A percentile compares a stretch with the other conserved stretches of the same genome.
Conservation (phyloP, 805 yeast species). For the Wickerhamia fluorescens region DNA sequence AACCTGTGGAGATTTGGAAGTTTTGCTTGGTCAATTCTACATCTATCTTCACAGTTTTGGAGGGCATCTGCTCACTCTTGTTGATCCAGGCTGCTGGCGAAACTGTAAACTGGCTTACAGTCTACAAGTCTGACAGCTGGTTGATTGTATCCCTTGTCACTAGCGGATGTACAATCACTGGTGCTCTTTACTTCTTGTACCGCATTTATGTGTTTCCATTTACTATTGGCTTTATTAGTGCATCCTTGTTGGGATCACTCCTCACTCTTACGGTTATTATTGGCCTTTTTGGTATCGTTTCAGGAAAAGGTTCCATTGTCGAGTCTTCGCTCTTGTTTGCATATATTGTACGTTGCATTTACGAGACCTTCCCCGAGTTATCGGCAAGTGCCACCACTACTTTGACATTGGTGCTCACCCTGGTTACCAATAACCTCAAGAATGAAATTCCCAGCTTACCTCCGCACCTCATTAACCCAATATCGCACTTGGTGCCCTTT, state of each 20-base stretch:
- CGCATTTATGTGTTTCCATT: slow-evolving; percentile 76
- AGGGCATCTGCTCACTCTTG: slow-evolving; percentile 87
- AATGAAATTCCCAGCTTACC: slow-evolving; percentile 32
- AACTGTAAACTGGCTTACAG: slow-evolving; percentile 62
- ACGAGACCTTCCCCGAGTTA: slow-evolving; percentile 86
- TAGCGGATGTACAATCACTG: slow-evolving; percentile 70
- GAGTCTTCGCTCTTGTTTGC: slow-evolving; percentile 84
- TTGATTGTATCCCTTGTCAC: slow-evolving; percentile 63
- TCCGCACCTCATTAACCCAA: slow-evolving; percentile 20
- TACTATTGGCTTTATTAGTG: slow-evolving; percentile 61
- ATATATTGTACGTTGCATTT: slow-evolving; percentile 86
- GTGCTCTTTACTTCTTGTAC: slow-evolving; percentile 70
- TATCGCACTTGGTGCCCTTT: slow-evolving; percentile 31
- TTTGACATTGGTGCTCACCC: slow-evolving; percentile 24
- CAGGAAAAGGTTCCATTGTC: slow-evolving; percentile 81
- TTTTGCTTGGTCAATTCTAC: slow-evolving; percentile 70
- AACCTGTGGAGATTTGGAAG: slow-evolving; percentile 61
- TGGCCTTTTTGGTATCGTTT: slow-evolving; percentile 76
- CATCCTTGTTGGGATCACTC: slow-evolving; percentile 81
- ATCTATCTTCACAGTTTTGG: slow-evolving; percentile 80
- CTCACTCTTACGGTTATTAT: slow-evolving; percentile 68
- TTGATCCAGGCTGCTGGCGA: slow-evolving; percentile 93
- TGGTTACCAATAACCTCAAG: slow-evolving; percentile 25
- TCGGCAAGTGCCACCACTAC: slow-evolving; percentile 43
- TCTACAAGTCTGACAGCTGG: slow-evolving; percentile 65